These are phyloP conservation scores for Pichia occidentalis DNA, from an alignment of 805 yeast genomes.

Conservation along the genomic window DNA sequence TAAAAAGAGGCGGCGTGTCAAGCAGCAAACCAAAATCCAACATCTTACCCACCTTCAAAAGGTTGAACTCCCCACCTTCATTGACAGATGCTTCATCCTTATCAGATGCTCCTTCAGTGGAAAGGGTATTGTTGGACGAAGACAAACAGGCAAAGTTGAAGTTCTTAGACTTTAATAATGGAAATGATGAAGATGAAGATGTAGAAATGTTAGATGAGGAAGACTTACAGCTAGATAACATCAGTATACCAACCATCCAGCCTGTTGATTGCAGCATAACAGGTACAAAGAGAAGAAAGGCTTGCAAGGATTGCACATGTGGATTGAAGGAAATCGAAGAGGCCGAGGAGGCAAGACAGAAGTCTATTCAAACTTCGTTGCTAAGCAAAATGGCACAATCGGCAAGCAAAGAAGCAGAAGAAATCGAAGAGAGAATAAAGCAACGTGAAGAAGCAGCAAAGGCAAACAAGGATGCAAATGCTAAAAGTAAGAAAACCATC, in stretches of 20 bases:
- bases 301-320: conserved; percentile 97
- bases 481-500: conserved; percentile 11
- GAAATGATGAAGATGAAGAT: conserved; percentile 17
- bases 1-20: conserved; percentile 15
- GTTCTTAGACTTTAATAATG: conserved; percentile 41
- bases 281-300: conserved; percentile 71
- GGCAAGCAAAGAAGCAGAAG: conserved; percentile 48
- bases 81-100: conserved; percentile 44
- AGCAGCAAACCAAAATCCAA: neutral
- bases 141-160: conserved; percentile 43
- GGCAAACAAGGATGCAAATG: conserved; percentile 12
- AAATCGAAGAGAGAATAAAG: conserved; percentile 43
- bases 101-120: conserved; percentile 28
- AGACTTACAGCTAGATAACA: conserved; percentile 35
- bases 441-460: conserved; percentile 20
- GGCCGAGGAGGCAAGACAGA: conserved; percentile 42
- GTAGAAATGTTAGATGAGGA: conserved; percentile 19
- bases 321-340: conserved; percentile 90
- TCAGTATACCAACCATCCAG: conserved; percentile 38
- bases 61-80: conserved; percentile 28
- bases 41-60: conserved; percentile 28
- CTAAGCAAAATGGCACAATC: conserved; percentile 42
- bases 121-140: conserved; percentile 35
- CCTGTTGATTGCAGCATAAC: conserved; percentile 48
- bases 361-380: conserved; percentile 38